Evolutionary conservation across 495 filamentous ascomycete species (phyloP), one percentile per base, ranked within the genome.

Genomic region (Collariella sp.): DNA sequence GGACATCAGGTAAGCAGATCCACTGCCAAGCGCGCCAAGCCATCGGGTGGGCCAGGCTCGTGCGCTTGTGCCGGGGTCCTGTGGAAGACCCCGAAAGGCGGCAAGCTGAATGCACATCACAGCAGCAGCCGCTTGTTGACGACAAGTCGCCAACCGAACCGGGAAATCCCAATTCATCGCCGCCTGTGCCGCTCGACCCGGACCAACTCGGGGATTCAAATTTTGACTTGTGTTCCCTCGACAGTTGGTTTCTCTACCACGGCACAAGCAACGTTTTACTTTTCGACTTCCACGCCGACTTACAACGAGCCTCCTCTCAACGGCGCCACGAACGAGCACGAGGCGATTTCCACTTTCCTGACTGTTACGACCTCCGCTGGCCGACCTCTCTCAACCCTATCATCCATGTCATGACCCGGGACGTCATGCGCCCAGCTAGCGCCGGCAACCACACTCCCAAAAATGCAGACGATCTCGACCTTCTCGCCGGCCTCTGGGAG

Each of bases 391-490:
- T 36, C 22, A 13, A 23, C 16, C 10, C 22, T 52, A 20, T 39
- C 46, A 47, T 62, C 61, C 62, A 78, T 79, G 76, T 70, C 66
- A 79, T 79, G 76, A 79, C 76, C 67, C 73, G 69, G 62, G 76
- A 78, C 63, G 59, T 67, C 57, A 62, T 60, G 52, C 68, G 70
- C 60, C 59, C 70, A 59, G 64, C 55, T 57, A 65, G 61, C 48
- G 57, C 52, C 43, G 50, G 53, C 54, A 48, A 50, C 38, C 45
- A 47, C 11, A 50, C 35, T 29, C 16, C 10, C 49, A 52, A 46
- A 35, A 47, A 33, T 19, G 39, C 23, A 36, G 53, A 52, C 31
- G 67, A 70, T n/a, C 36, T 65, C 12, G 67, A 70, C 45, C 43
- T 77, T 50, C 61, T 78, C 31, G 71, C 68, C 43, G 73, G 72